Evolutionary conservation across 805 yeast genomes (phyloP).

Genomic region (Saitoella complicata): DNA sequence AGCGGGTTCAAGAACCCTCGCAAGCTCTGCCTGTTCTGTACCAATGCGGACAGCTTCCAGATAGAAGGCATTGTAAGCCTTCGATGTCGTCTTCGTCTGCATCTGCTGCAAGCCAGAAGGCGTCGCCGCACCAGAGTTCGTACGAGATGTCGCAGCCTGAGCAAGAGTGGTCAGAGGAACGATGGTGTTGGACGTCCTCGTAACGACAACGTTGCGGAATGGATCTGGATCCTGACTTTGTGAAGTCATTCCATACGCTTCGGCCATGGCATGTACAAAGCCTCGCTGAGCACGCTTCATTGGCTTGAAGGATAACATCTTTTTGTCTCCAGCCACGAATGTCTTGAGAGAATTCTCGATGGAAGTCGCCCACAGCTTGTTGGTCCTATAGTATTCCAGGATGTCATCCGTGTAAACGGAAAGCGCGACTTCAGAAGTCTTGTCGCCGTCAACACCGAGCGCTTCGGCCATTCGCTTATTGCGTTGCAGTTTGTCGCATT

Average conservation of each 20-base stretch:
- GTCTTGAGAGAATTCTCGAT: slow-evolving; percentile 39
- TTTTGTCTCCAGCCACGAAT: slow-evolving; percentile 27
- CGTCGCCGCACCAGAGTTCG: no score
- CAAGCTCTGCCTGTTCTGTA: slow-evolving; percentile 8
- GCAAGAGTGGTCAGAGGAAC: slow-evolving; percentile 9
- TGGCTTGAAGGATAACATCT: slow-evolving; percentile 47
- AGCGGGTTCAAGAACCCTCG: slow-evolving; percentile 5
- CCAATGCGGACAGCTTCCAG: slow-evolving; percentile 10
- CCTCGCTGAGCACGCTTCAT: slow-evolving; percentile 55
- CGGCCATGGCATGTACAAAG: slow-evolving; percentile 55
- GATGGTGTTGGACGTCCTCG: slow-evolving; percentile 15
- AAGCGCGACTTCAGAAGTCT: slow-evolving; percentile 14
- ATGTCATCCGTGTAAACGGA: slow-evolving; percentile 30
- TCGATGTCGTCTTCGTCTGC: slow-evolving; percentile 3
- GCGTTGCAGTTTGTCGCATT: slow-evolving; percentile 46
- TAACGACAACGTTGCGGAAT: slow-evolving; percentile 50
- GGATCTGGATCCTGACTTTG: slow-evolving; percentile 79
- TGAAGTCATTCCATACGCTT: slow-evolving; percentile 38
- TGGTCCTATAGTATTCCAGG: slow-evolving; percentile 34
- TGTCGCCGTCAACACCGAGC: slow-evolving; percentile 27
- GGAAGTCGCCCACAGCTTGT: slow-evolving; percentile 49
- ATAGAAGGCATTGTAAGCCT: slow-evolving; percentile 10
- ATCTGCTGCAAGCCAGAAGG: no score
- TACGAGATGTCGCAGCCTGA: slow-evolving; percentile 3
- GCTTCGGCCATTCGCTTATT: slow-evolving; percentile 50